A percentile compares a stretch with the other conserved stretches of the same genome.
phyloP scores from a whole-genome alignment of 257 asterid genomes.

The Agastache rugosa region DNA sequence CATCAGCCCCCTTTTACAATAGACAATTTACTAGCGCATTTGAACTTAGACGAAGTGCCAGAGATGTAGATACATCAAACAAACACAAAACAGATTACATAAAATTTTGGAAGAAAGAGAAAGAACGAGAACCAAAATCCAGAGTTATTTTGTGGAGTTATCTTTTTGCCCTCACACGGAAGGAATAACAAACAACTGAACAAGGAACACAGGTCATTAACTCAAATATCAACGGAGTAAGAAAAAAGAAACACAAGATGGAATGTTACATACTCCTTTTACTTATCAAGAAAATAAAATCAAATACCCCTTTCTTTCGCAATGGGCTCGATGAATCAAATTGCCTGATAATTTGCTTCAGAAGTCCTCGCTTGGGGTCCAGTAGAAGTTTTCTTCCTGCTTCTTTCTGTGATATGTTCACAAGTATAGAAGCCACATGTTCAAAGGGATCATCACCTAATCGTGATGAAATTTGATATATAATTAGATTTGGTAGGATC shows the following conservation, averaged over 20 bases:
- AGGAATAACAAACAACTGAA: neutral
- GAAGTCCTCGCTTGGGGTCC: slow-evolving; percentile 87
- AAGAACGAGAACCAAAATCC: neutral
- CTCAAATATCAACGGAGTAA: neutral
- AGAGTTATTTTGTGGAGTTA: neutral
- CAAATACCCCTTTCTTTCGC: slow-evolving; percentile 88
- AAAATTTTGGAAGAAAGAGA: neutral
- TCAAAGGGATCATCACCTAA: slow-evolving; percentile 92
- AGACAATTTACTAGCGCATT: neutral
- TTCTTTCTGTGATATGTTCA: slow-evolving; percentile 84
- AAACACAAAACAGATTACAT: neutral
- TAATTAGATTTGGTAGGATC: slow-evolving; percentile 5
- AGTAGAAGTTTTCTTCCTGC: slow-evolving; percentile 84
- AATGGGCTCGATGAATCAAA: slow-evolving; percentile 72
- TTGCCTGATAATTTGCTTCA: slow-evolving; percentile 88
- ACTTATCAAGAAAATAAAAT: slow-evolving; percentile 20
- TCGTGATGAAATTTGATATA: neutral
- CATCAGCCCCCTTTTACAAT: neutral
- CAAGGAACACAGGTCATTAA: neutral
- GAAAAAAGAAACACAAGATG: neutral
- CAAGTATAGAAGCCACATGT: slow-evolving; percentile 92
- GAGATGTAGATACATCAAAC: slow-evolving; percentile 9
- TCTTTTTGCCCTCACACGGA: neutral
- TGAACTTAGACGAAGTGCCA: neutral
- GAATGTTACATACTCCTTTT: slow-evolving; percentile 39